phyloP scores from a whole-genome alignment of 2,329 filamentous ascomycete genomes.

The Ascochyta clinopodiicola region DNA sequence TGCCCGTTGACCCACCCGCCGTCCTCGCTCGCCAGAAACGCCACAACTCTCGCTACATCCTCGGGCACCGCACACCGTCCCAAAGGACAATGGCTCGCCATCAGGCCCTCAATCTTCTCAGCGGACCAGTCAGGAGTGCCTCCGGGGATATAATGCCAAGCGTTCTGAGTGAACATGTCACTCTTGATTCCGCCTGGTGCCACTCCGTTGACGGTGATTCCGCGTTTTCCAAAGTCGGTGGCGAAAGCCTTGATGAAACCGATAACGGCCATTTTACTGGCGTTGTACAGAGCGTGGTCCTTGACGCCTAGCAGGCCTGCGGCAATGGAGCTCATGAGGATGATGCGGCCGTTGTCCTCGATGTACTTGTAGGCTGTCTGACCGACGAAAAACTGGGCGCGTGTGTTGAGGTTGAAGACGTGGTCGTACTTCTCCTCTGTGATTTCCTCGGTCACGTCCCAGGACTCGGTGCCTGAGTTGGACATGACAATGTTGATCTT shows the following conservation, averaged over 20 bases:
- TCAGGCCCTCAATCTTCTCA: conserved; percentile 58
- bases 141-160: conserved; percentile 59
- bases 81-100: conserved; percentile 59
- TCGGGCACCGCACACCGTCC: conserved; percentile 58
- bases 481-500: conserved; percentile 58
- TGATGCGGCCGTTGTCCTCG: conserved; percentile 72
- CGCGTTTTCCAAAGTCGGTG: conserved; percentile 71
- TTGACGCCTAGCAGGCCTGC: conserved; percentile 70
- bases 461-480: conserved; percentile 67
- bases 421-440: conserved; percentile 74
- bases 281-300: conserved; percentile 75
- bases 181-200: conserved; percentile 76
- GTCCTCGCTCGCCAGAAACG: conserved; percentile 49
- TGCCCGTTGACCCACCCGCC: conserved; percentile 52
- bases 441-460: conserved; percentile 72
- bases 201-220: conserved; percentile 75
- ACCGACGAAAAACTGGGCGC: conserved; percentile 78
- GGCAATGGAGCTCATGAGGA: conserved; percentile 77
- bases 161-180: conserved; percentile 76
- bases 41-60: conserved; percentile 52
- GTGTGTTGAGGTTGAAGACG: conserved; percentile 72
- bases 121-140: conserved; percentile 57
- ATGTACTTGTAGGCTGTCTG: conserved; percentile 77
- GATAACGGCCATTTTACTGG: conserved; percentile 74
- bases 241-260: conserved; percentile 75